Evolutionary conservation across 495 filamentous ascomycete species (phyloP).

Genomic region (Hypoxylon lienhwacheense): DNA sequence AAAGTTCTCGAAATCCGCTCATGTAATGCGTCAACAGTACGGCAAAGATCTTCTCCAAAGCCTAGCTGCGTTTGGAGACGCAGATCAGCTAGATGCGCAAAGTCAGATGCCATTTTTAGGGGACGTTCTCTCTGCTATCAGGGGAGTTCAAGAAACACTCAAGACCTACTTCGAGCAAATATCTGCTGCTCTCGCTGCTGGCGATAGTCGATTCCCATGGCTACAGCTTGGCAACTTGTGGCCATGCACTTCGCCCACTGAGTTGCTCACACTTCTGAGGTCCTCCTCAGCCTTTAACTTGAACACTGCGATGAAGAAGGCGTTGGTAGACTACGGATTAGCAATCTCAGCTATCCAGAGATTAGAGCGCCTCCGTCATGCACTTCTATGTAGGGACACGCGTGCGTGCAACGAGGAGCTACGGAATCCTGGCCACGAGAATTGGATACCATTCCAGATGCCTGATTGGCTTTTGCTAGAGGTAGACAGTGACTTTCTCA

Average conservation of each 20-base stretch:
- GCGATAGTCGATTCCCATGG: constrained; percentile 49
- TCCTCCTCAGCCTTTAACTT: constrained; percentile 41
- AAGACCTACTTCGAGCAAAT: constrained; percentile 25
- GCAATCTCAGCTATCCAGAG: constrained; percentile 52
- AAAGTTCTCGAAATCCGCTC: constrained; percentile 35
- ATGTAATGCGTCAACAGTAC: constrained; percentile 41
- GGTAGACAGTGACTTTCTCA: constrained; percentile 57
- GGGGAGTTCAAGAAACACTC: constrained; percentile 18
- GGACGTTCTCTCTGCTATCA: constrained; percentile 33
- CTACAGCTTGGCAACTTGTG: constrained; percentile 52
- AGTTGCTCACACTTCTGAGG: constrained; percentile 57
- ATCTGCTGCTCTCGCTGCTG: constrained; percentile 28
- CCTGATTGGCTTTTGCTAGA: constrained; percentile 63
- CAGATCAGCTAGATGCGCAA: constrained; percentile 4
- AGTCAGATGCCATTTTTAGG: background rate
- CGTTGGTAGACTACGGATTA: constrained; percentile 47
- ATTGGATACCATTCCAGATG: constrained; percentile 50
- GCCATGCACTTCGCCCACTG: constrained; percentile 53
- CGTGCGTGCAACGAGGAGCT: constrained; percentile 41
- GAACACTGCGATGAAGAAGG: constrained; percentile 48
- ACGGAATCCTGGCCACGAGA: constrained; percentile 51
- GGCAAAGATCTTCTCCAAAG: constrained; percentile 46
- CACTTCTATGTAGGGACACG: constrained; percentile 27
- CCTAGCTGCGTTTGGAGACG: constrained; percentile 34
- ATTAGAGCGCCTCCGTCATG: constrained; percentile 42